Evolutionary conservation across 495 filamentous ascomycete genomes (phyloP).

Genomic region (Filosporella fistucella): DNA sequence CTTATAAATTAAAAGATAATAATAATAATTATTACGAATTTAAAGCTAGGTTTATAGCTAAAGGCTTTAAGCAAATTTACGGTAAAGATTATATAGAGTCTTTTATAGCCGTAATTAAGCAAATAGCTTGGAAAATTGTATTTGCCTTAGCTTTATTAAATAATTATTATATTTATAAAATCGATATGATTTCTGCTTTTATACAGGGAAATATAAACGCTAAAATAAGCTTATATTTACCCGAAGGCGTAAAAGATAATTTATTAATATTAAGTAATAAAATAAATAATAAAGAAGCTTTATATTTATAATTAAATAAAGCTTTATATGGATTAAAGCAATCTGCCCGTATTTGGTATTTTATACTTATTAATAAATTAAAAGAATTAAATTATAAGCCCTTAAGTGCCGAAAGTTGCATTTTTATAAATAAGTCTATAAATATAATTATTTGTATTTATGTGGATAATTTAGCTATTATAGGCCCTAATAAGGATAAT

Average conservation of each 20-base stretch:
- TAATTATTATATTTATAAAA: conserved; percentile 12
- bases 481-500: conserved; percentile 5
- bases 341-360: conserved; percentile 16
- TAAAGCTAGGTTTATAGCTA: conserved; percentile 17
- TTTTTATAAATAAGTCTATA: conserved; percentile 11
- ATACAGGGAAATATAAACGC: conserved; percentile 11
- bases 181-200: conserved; percentile 13
- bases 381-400: conserved; percentile 9
- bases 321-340: conserved; percentile 22
- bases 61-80: conserved; percentile 13
- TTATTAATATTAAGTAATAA: neutral
- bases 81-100: conserved; percentile 13
- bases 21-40: conserved; percentile 8
- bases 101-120: conserved; percentile 9
- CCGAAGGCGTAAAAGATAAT: neutral
- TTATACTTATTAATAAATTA: conserved; percentile 10
- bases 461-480: conserved; percentile 19
- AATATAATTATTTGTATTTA: conserved; percentile 16
- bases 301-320: conserved; percentile 13
- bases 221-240: neutral
- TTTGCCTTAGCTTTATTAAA: conserved; percentile 8
- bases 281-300: neutral
- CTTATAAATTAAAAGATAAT: conserved; percentile 9
- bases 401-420: conserved; percentile 7
- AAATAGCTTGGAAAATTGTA: conserved; percentile 16